Base-by-base conservation (phyloP, 208 protist species). In the Acanthamoeba triangularis region DNA sequence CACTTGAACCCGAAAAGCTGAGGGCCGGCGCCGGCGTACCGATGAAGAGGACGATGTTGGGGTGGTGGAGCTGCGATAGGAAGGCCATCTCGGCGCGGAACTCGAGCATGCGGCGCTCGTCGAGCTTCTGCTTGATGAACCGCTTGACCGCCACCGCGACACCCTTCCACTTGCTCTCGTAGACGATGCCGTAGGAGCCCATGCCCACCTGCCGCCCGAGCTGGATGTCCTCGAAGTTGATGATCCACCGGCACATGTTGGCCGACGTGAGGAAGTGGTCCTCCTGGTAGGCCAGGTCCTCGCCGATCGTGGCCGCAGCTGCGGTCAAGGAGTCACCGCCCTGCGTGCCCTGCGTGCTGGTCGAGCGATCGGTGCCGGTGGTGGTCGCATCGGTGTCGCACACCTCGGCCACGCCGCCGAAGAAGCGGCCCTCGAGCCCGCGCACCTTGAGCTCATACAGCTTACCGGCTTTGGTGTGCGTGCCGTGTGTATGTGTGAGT, bases 241-340 rank as follows among this genome's bases (percentile, higher is more conserved):
- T 90, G 47, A 90, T 63, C 80, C 80, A 90, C 6, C 80, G 80
- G 33, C 80, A 90, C n/a, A 90, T 28, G 49, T 90, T 90, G 61
- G 61, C 61, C 61, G 61, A 67, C 25, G 61, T 67, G 25, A 67
- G 61, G 61, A 33, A 67, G 16, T 30, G 23, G 30, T 90, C 80
- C 33, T 90, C 80, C 25, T 90, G 67, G 41, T 30, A 90, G 44
- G 3, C 72, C 33, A 80, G n/a, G n/a, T 47, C 72, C 5, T 80
- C 72, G n/a, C 72, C 72, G 16, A 20, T 20, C 35, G n/a, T 47
- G n/a, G n/a, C n/a, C 18, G 30, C 67, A 8, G 14, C 8, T 10
- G 8, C 67, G 67, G 18, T 25, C 23, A 30, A 11, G 14, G 14
- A 16, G n/a, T 35, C n/a, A 10, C 14, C 11, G 14, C 20, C 56